These are phyloP conservation scores for Serpula lacrymans DNA, from an alignment of 768 basidiomycete species.

Conservation along the genomic window DNA sequence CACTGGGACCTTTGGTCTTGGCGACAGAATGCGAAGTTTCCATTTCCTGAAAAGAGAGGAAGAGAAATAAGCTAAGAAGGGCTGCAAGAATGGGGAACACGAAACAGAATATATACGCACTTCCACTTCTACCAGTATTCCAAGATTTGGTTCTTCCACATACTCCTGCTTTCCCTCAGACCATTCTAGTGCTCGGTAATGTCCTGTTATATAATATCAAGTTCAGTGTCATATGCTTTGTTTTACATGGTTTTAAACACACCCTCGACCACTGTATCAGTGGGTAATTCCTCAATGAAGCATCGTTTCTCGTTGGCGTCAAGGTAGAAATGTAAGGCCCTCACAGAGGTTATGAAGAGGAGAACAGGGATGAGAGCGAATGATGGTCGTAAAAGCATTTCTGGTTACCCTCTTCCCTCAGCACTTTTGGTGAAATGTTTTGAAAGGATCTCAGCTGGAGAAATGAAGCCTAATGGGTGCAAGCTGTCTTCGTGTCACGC, in stretches of 20 bases:
- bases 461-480: no score
- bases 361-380: slow-evolving; percentile 33
- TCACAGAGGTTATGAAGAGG: slow-evolving; percentile 41
- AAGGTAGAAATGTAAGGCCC: slow-evolving; percentile 95
- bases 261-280: slow-evolving; percentile 96
- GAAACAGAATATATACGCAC: slow-evolving; percentile 43
- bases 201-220: slow-evolving; percentile 49
- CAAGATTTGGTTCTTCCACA: slow-evolving; percentile 67
- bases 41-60: slow-evolving; percentile 61
- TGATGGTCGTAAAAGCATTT: no score
- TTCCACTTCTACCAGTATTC: slow-evolving; percentile 88
- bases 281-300: slow-evolving; percentile 94
- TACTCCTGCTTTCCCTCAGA: slow-evolving; percentile 68
- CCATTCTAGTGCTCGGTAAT: slow-evolving; percentile 94
- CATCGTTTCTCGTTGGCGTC: slow-evolving; percentile 92
- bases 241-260: slow-evolving; percentile 14
- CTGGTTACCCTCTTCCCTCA: no score
- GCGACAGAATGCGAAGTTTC: slow-evolving; percentile 78
- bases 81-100: background rate
- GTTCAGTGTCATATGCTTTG: no score
- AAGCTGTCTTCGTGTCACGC: background rate
- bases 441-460: no score
- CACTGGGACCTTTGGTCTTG: slow-evolving; percentile 84
- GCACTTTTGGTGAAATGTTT: no score
- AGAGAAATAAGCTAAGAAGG: background rate